These are phyloP conservation scores for Fusarium sterilihyphosum DNA, from an alignment of 2,329 filamentous ascomycete genomes.

Conservation along the genomic window DNA sequence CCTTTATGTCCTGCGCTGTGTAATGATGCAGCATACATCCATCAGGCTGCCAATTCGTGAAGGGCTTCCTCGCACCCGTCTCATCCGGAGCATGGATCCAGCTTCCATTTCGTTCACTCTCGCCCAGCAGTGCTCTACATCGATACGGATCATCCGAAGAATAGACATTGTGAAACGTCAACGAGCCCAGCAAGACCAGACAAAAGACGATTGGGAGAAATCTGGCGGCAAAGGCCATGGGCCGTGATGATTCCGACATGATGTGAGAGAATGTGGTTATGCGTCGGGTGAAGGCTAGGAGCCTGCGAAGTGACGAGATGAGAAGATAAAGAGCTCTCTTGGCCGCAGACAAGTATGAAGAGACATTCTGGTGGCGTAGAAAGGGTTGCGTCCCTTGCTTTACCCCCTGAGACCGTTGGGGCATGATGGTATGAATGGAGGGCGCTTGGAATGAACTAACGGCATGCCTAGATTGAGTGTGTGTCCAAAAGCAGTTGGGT, in stretches of 20 bases:
- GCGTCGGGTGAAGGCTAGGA: neutral
- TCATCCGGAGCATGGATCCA: slow-evolving; percentile 55
- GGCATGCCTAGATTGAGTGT: neutral
- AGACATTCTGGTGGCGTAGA: neutral
- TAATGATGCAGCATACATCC: slow-evolving; percentile 70
- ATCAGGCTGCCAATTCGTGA: slow-evolving; percentile 66
- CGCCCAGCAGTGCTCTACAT: slow-evolving; percentile 57
- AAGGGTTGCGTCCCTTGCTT: neutral
- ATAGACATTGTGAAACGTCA: slow-evolving; percentile 25
- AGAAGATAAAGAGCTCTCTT: neutral
- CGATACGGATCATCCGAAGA: slow-evolving; percentile 58
- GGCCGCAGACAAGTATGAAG: neutral
- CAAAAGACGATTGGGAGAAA: slow-evolving; percentile 35
- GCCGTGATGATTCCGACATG: slow-evolving; percentile 23
- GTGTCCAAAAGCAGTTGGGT: neutral
- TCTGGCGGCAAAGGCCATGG: slow-evolving; percentile 16
- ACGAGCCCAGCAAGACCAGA: slow-evolving; percentile 22
- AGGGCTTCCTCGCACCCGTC: slow-evolving; percentile 44
- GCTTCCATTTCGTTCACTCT: slow-evolving; percentile 53
- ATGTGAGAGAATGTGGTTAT: neutral
- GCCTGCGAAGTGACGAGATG: neutral
- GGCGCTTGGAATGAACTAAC: neutral
- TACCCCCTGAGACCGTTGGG: slow-evolving; percentile 1
- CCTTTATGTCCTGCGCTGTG: slow-evolving; percentile 58
- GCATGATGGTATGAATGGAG: slow-evolving; percentile 3